Percentiles rank a stretch among this genome's conserved stretches.
Evolutionary conservation across 768 basidiomycete genomes (phyloP).

Genomic region (Suillus subalutaceus): DNA sequence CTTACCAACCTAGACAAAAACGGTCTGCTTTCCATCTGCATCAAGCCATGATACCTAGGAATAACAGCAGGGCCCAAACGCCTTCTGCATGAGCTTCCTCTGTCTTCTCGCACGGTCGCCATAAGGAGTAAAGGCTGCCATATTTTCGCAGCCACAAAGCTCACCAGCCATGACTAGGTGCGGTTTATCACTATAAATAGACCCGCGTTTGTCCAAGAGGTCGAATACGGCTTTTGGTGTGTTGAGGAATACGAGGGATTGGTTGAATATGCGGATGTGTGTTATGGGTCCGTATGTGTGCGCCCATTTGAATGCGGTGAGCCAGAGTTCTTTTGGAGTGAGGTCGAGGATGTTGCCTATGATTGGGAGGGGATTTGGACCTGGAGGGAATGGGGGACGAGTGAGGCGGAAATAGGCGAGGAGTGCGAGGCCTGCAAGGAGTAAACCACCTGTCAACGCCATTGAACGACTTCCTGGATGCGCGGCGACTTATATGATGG

Average conservation of each 20-base stretch:
- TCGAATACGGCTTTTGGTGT: slow-evolving; percentile 60
- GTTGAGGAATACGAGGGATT: slow-evolving; percentile 70
- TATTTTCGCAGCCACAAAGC: slow-evolving; percentile 70
- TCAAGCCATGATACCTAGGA: slow-evolving; percentile 57
- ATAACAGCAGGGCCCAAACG: slow-evolving; percentile 57
- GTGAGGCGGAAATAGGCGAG: slow-evolving; percentile 20
- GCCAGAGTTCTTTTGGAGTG: slow-evolving; percentile 64
- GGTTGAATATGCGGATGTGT: slow-evolving; percentile 66
- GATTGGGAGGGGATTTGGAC: slow-evolving; percentile 65
- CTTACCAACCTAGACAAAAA: slow-evolving; percentile 60
- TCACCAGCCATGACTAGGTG: slow-evolving; percentile 70
- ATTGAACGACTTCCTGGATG: background rate
- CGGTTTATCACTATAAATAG: slow-evolving; percentile 78
- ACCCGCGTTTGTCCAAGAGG: slow-evolving; percentile 69
- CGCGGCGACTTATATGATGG: background rate
- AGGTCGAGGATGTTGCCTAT: slow-evolving; percentile 68
- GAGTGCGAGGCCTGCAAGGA: slow-evolving; percentile 21
- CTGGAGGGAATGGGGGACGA: slow-evolving; percentile 54
- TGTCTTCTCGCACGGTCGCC: slow-evolving; percentile 65
- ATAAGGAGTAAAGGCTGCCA: slow-evolving; percentile 72
- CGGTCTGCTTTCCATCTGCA: slow-evolving; percentile 56
- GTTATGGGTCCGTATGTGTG: slow-evolving; percentile 56
- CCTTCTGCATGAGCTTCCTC: slow-evolving; percentile 67
- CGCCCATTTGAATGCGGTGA: slow-evolving; percentile 63
- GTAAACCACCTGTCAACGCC: background rate